These are phyloP conservation scores for Xylaria venustula DNA, from an alignment of 495 filamentous ascomycete genomes.

Conservation along the genomic window DNA sequence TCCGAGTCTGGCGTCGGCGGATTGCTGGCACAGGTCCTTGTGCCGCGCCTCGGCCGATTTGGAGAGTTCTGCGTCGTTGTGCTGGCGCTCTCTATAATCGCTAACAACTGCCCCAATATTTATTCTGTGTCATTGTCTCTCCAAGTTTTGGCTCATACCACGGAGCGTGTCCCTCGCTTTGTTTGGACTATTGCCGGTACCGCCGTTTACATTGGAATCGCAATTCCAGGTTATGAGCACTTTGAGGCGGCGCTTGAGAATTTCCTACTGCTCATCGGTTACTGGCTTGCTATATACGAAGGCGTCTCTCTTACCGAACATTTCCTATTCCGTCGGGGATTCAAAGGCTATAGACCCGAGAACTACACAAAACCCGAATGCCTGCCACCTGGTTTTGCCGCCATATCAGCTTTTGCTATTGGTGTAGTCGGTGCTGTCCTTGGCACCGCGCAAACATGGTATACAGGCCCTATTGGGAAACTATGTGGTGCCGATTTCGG, in stretches of 20 bases:
- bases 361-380: conserved; percentile 58
- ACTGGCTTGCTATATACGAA: conserved; percentile 84
- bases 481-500: conserved; percentile 59
- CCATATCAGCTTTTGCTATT: conserved; percentile 62
- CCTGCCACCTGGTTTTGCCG: conserved; percentile 72
- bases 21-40: conserved; percentile 64
- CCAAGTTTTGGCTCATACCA: conserved; percentile 65
- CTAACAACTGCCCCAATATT: conserved; percentile 87
- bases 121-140: conserved; percentile 78
- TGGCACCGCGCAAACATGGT: conserved; percentile 80
- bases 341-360: conserved; percentile 59
- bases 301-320: conserved; percentile 72
- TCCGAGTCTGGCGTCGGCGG: conserved; percentile 63
- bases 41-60: conserved; percentile 67
- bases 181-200: conserved; percentile 72
- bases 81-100: conserved; percentile 74
- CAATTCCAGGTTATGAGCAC: conserved; percentile 72
- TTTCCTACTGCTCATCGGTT: conserved; percentile 78
- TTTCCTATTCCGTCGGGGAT: conserved; percentile 68
- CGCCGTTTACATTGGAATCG: conserved; percentile 68
- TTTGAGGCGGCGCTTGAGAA: conserved; percentile 72
- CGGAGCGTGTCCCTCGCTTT: conserved; percentile 71
- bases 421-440: conserved; percentile 71
- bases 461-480: conserved; percentile 66
- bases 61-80: conserved; percentile 82